These are phyloP conservation scores for Ajuga reptans DNA, from an alignment of 305 asterid genomes.

Conservation along the genomic window DNA sequence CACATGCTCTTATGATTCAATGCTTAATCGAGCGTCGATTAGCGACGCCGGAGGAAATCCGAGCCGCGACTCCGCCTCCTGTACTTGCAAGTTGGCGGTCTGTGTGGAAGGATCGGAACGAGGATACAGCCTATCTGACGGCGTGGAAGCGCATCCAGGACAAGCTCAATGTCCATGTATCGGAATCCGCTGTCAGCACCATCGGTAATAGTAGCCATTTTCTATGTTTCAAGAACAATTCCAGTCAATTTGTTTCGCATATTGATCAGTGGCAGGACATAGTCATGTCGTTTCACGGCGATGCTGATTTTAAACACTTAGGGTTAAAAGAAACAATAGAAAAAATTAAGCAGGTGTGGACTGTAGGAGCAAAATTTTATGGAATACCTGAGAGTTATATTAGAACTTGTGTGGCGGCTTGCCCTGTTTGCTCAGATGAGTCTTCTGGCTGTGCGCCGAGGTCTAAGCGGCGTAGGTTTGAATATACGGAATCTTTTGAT, in stretches of 20 bases:
- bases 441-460: conserved; percentile 65
- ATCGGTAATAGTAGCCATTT: conserved; percentile 39
- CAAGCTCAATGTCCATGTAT: conserved; percentile 53
- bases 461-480: conserved; percentile 74
- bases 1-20: conserved; percentile 65
- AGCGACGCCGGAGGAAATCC: conserved; percentile 83
- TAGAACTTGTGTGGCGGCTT: conserved; percentile 64
- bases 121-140: conserved; percentile 80
- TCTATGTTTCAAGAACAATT: conserved; percentile 84
- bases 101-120: conserved; percentile 95
- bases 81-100: conserved; percentile 90
- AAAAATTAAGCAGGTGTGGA: conserved; percentile 84
- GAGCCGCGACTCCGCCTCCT: conserved; percentile 55
- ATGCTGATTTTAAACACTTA: conserved; percentile 65
- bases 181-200: conserved; percentile 19
- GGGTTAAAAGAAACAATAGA: conserved; percentile 82
- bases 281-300: conserved; percentile 73
- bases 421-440: conserved; percentile 74
- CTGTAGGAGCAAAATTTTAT: conserved; percentile 88
- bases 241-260: conserved; percentile 69
- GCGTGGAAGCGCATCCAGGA: conserved; percentile 99
- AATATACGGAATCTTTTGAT: conserved; percentile 75
- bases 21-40: conserved; percentile 60
- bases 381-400: conserved; percentile 94
- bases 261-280: conserved; percentile 95